These are phyloP conservation scores for Eucalyptus pauciflora DNA, from an alignment of 345 rosid genomes.

Conservation along the genomic window DNA sequence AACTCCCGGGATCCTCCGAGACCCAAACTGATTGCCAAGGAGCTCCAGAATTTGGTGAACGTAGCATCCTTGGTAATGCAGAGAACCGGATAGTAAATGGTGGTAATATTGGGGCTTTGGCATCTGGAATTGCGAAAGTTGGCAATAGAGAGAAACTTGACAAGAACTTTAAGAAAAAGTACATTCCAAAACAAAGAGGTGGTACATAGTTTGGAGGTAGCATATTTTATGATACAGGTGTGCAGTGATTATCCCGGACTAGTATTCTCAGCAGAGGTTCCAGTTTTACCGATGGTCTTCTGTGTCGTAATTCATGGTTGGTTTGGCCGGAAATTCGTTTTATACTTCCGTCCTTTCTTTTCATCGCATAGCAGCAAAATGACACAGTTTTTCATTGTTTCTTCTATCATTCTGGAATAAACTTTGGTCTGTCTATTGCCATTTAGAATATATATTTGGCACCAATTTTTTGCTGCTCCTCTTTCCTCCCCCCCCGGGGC, in stretches of 20 bases:
- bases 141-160: constrained; percentile 43
- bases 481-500: background rate
- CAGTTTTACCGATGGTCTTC: constrained; percentile 58
- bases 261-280: constrained; percentile 49
- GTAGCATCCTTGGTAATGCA: background rate
- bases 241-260: constrained; percentile 23
- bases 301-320: constrained; percentile 13
- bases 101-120: background rate
- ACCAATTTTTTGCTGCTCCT: background rate
- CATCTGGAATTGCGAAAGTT: constrained; percentile 10
- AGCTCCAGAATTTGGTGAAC: constrained; percentile 10
- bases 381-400: background rate
- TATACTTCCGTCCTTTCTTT: background rate
- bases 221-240: constrained; percentile 10
- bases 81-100: constrained; percentile 4
- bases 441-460: background rate
- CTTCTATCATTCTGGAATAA: constrained; percentile 21
- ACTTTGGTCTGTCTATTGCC: background rate
- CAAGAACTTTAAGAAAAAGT: constrained; percentile 62
- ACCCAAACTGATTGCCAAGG: background rate
- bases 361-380: constrained; percentile 3
- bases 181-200: constrained; percentile 58
- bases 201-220: constrained; percentile 2
- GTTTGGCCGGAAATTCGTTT: constrained; percentile 11
- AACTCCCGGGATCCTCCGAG: constrained; percentile 5